These are phyloP conservation scores for Skeletonema menzelii DNA, from an alignment of 108 stramenopile genomes.

Conservation along the genomic window DNA sequence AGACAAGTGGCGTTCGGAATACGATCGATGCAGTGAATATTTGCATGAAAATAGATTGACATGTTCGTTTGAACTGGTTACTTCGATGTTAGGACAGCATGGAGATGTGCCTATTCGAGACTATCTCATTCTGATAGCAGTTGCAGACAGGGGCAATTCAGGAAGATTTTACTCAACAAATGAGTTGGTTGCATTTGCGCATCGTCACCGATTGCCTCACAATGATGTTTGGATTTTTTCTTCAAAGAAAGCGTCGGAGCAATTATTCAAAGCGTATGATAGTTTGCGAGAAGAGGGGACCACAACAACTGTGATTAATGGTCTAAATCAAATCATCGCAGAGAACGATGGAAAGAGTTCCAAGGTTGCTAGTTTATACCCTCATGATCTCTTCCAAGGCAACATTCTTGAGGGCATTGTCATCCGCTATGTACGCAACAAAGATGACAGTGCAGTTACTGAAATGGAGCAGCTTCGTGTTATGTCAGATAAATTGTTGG, in stretches of 20 bases:
- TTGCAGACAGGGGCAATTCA: conserved; percentile 54
- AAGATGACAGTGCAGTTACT: background rate
- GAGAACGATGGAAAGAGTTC: conserved; percentile 13
- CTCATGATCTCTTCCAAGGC: conserved; percentile 73
- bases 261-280: conserved; percentile 67
- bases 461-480: conserved; percentile 41
- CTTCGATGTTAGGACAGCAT: conserved; percentile 80
- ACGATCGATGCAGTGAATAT: conserved; percentile 66
- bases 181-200: conserved; percentile 67
- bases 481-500: conserved; percentile 31
- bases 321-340: conserved; percentile 49
- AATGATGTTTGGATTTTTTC: conserved; percentile 81
- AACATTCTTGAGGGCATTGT: conserved; percentile 82
- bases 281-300: conserved; percentile 64
- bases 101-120: conserved; percentile 71
- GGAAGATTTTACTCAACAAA: conserved; percentile 66
- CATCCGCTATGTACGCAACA: conserved; percentile 67
- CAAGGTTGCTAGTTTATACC: conserved; percentile 59
- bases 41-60: conserved; percentile 60
- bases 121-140: conserved; percentile 78
- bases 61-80: conserved; percentile 79
- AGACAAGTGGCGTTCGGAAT: conserved; percentile 18
- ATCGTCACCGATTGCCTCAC: conserved; percentile 76
- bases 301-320: conserved; percentile 51
- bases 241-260: conserved; percentile 23